A percentile compares a stretch with the other conserved stretches of the same genome.
phyloP scores from a whole-genome alignment of 352 stramenopile species.

The Aphanomyces cochlioides region DNA sequence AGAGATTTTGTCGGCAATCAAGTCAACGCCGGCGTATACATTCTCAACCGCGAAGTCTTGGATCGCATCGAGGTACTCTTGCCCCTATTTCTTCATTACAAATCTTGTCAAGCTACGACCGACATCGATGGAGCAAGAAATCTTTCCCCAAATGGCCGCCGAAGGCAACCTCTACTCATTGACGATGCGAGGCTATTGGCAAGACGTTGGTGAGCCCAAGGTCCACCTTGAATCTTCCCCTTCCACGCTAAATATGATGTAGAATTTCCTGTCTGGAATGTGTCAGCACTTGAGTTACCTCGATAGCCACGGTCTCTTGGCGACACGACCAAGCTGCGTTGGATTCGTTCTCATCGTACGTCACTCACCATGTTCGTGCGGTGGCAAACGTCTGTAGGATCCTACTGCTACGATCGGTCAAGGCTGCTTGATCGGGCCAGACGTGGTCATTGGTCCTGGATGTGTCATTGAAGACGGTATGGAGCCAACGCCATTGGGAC shows the following conservation, averaged over 20 bases:
- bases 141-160: constrained; percentile 87
- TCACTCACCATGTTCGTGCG: neutral
- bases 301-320: constrained; percentile 45
- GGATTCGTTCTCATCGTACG: constrained; percentile 79
- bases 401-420: constrained; percentile 68
- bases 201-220: constrained; percentile 89
- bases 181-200: constrained; percentile 85
- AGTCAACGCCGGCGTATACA: constrained; percentile 89
- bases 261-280: constrained; percentile 83
- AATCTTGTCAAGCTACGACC: constrained; percentile 46
- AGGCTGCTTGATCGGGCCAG: constrained; percentile 75
- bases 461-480: constrained; percentile 83
- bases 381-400: constrained; percentile 38
- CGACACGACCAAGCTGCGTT: constrained; percentile 64
- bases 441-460: constrained; percentile 75
- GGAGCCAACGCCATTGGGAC: neutral
- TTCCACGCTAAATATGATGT: neutral
- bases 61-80: constrained; percentile 65
- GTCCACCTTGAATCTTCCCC: constrained; percentile 5
- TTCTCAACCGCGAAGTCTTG: constrained; percentile 84
- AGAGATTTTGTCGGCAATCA: constrained; percentile 87
- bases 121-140: constrained; percentile 89
- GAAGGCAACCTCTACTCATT: constrained; percentile 85
- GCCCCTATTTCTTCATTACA: neutral
- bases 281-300: constrained; percentile 80